These are phyloP conservation scores for Ensete ventricosum DNA, from an alignment of 176 grass and related monocot species.

Conservation along the genomic window DNA sequence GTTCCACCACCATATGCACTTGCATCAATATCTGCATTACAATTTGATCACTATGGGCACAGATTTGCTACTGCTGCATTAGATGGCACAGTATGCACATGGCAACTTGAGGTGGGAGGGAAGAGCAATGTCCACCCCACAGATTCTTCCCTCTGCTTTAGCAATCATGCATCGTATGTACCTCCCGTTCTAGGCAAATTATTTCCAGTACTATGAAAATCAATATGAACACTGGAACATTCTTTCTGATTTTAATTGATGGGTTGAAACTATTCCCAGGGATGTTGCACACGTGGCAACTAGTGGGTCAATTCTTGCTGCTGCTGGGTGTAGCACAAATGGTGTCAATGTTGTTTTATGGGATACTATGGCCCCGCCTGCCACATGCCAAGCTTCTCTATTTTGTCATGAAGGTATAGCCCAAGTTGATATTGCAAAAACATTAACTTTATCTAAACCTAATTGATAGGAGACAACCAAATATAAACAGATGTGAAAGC, in stretches of 20 bases:
- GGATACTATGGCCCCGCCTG: constrained; percentile 46
- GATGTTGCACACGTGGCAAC: constrained; percentile 62
- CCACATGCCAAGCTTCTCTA: constrained; percentile 65
- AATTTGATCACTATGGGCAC: constrained; percentile 87
- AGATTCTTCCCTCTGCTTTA: constrained; percentile 74
- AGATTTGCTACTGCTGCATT: constrained; percentile 80
- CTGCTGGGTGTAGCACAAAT: constrained; percentile 68
- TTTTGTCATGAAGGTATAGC: constrained; percentile 34
- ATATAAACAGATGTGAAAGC: neutral
- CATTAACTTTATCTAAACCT: neutral
- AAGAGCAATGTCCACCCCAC: constrained; percentile 79
- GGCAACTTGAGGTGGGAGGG: constrained; percentile 85
- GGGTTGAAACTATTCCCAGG: constrained; percentile 47
- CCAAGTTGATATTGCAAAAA: constrained; percentile 5
- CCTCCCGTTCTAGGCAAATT: neutral
- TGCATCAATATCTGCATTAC: constrained; percentile 65
- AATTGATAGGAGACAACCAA: neutral
- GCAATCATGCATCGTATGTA: constrained; percentile 78
- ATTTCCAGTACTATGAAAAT: neutral
- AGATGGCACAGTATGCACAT: constrained; percentile 83
- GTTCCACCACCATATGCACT: constrained; percentile 81
- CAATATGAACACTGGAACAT: constrained; percentile 10
- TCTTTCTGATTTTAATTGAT: constrained; percentile 1
- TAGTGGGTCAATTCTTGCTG: constrained; percentile 73
- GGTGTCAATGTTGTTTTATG: constrained; percentile 56